phyloP scores from a whole-genome alignment of 805 yeast genomes.

The Ogataea paradorogensis region DNA sequence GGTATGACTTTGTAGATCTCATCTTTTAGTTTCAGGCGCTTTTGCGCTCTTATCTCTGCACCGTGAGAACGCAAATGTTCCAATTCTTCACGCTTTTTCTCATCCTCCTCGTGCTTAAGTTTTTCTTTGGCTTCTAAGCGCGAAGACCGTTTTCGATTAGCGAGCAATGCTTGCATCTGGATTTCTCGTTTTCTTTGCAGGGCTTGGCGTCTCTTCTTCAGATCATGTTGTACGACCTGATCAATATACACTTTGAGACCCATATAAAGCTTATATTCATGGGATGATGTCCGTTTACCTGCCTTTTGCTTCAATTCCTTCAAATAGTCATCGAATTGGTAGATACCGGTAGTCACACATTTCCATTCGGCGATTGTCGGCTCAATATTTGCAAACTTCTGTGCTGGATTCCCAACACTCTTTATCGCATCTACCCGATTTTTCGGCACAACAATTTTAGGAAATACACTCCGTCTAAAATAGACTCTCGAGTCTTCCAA shows the following conservation, averaged over 20 bases:
- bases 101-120: conserved; percentile 51
- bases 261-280: conserved; percentile 30
- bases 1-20: conserved; percentile 30
- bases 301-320: conserved; percentile 31
- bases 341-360: conserved; percentile 43
- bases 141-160: conserved; percentile 70
- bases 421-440: conserved; percentile 29
- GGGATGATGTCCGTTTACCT: conserved; percentile 27
- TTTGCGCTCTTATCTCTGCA: conserved; percentile 42
- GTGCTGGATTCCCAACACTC: conserved; percentile 22
- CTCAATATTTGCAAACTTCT: conserved; percentile 28
- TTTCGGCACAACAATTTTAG: conserved; percentile 35
- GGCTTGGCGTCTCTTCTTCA: conserved; percentile 51
- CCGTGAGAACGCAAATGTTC: conserved; percentile 44
- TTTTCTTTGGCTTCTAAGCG: conserved; percentile 64
- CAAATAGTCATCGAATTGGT: conserved; percentile 38
- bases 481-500: conserved; percentile 55
- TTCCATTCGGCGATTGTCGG: conserved; percentile 37
- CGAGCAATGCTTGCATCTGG: conserved; percentile 59
- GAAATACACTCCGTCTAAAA: conserved; percentile 33
- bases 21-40: conserved; percentile 37
- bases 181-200: conserved; percentile 58
- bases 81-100: conserved; percentile 42
- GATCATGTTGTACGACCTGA: conserved; percentile 41
- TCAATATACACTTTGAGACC: conserved; percentile 34